These are phyloP conservation scores for Byssoonygena ceratinophila DNA, from an alignment of 2,329 filamentous ascomycete species.

Conservation along the genomic window DNA sequence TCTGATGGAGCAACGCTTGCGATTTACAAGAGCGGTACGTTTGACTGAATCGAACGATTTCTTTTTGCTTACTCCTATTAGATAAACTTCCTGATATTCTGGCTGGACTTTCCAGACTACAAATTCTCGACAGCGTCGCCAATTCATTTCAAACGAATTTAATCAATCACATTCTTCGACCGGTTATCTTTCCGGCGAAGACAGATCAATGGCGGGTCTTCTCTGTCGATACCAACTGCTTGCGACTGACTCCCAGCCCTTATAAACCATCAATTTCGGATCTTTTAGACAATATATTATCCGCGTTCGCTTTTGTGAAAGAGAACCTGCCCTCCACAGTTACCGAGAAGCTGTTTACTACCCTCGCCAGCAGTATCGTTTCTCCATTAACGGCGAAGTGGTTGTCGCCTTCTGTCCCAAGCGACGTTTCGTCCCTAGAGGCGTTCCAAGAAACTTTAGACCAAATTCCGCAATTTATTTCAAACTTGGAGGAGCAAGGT, in stretches of 20 bases:
- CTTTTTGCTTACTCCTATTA: not conserved
- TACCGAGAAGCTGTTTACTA: conserved; percentile 49
- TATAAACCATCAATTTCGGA: conserved; percentile 24
- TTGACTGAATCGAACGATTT: not conserved
- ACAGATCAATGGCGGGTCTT: conserved; percentile 23
- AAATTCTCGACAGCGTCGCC: conserved; percentile 25
- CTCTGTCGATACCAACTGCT: conserved; percentile 22
- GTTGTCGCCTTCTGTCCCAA: conserved; percentile 66
- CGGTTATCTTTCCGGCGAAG: conserved; percentile 24
- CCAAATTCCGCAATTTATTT: conserved; percentile 54
- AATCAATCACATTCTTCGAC: conserved; percentile 25
- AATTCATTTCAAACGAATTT: conserved; percentile 29
- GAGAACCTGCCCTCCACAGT: conserved; percentile 42
- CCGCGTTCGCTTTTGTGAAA: conserved; percentile 43
- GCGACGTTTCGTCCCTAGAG: conserved; percentile 58
- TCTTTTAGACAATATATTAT: conserved; percentile 36
- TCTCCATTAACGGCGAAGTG: conserved; percentile 60
- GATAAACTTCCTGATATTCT: conserved; percentile 18
- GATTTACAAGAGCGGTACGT: conserved; percentile 42
- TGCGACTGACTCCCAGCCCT: conserved; percentile 22
- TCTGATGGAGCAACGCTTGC: conserved; percentile 48
- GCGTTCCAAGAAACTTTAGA: conserved; percentile 62
- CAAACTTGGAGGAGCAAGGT: conserved; percentile 49
- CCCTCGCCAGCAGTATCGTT: conserved; percentile 60
- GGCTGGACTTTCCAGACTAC: conserved; percentile 24